Percentiles rank a stretch among this genome's conserved stretches.
These are phyloP conservation scores for Anisodus tanguticus DNA, from an alignment of 257 asterid species.

Conservation along the genomic window DNA sequence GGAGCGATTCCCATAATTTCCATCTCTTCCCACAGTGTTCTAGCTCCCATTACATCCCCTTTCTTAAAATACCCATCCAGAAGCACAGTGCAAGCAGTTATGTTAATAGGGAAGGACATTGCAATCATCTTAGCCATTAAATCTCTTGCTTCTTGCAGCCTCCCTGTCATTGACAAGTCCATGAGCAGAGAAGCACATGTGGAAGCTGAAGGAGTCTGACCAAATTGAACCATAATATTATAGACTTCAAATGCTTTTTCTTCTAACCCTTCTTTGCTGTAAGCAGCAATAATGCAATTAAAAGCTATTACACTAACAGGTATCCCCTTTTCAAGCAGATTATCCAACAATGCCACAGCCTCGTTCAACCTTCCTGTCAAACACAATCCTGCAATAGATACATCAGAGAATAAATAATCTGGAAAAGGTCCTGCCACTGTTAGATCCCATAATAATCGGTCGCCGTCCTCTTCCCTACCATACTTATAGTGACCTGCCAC, in stretches of 20 bases:
- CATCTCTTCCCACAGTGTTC: slow-evolving; percentile 80
- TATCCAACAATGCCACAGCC: slow-evolving; percentile 62
- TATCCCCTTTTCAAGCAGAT: slow-evolving; percentile 76
- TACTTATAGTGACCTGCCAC: slow-evolving; percentile 81
- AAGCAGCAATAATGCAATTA: slow-evolving; percentile 79
- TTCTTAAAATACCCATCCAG: slow-evolving; percentile 74
- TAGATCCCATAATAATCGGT: slow-evolving; percentile 55
- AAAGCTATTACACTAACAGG: slow-evolving; percentile 71
- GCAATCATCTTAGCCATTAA: slow-evolving; percentile 70
- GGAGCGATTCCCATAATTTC: slow-evolving; percentile 70
- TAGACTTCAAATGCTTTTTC: slow-evolving; percentile 74
- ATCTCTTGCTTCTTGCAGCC: slow-evolving; percentile 64
- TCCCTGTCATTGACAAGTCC: slow-evolving; percentile 68
- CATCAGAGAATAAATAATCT: slow-evolving; percentile 55
- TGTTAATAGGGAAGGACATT: slow-evolving; percentile 63
- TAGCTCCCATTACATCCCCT: slow-evolving; percentile 75
- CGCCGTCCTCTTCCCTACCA: slow-evolving; percentile 59
- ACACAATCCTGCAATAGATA: slow-evolving; percentile 65
- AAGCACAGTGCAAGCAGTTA: slow-evolving; percentile 73
- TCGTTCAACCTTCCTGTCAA: slow-evolving; percentile 82
- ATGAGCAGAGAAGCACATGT: slow-evolving; percentile 73
- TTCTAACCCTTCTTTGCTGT: slow-evolving; percentile 66
- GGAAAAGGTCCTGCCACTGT: slow-evolving; percentile 47
- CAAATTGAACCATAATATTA: slow-evolving; percentile 60
- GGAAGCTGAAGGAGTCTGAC: slow-evolving; percentile 79